These are phyloP conservation scores for Brassica cretica DNA, from an alignment of 345 rosid genomes.

Conservation along the genomic window DNA sequence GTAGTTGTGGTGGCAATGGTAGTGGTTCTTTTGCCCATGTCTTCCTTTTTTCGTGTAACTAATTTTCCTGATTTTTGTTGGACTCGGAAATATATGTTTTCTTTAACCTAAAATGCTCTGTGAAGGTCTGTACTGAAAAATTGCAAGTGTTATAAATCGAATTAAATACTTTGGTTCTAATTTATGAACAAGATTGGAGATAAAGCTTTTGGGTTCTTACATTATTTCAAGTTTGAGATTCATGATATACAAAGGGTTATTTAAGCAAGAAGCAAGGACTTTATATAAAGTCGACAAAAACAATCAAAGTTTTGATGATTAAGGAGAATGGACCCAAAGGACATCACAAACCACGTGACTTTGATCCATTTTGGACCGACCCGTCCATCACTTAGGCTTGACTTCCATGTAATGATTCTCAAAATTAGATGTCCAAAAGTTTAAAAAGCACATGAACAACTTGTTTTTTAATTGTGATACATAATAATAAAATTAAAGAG, in stretches of 20 bases:
- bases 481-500: constrained; percentile 1
- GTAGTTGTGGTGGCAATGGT: constrained; percentile 17
- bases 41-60: not conserved
- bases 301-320: constrained; percentile 36
- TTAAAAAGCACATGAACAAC: constrained; percentile 16
- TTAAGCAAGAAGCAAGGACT: constrained; percentile 18
- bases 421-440: constrained; percentile 18
- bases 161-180: not conserved
- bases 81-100: not conserved
- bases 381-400: constrained; percentile 35
- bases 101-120: not conserved
- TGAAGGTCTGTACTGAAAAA: not conserved
- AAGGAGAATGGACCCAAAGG: constrained; percentile 35
- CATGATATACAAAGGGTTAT: not conserved
- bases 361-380: constrained; percentile 36
- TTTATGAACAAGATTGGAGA: not conserved
- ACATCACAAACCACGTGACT: constrained; percentile 37
- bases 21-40: constrained; percentile 28
- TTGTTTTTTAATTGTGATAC: not conserved
- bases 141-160: not conserved
- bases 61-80: not conserved
- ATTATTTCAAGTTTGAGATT: not conserved
- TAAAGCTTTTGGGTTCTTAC: not conserved
- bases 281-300: constrained; percentile 31
- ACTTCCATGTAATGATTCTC: constrained; percentile 32